phyloP scores from a whole-genome alignment of 768 basidiomycete genomes.

The Panellus pusillus region DNA sequence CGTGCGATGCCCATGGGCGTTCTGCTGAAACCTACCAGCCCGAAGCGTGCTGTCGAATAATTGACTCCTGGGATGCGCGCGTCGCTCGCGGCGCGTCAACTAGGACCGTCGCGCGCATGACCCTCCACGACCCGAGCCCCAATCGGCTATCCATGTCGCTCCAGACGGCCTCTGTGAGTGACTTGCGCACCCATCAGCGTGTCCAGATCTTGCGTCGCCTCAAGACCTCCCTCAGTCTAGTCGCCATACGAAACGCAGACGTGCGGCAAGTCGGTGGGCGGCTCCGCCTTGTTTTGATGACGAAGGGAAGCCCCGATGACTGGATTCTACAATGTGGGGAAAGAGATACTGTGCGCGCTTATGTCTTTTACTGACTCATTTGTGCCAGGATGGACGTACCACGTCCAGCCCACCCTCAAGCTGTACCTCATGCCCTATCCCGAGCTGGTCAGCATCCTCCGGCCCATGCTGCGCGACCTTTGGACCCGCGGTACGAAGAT shows the following conservation, averaged over 20 bases:
- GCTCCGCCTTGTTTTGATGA: conserved; percentile 26
- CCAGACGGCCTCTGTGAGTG: conserved; percentile 34
- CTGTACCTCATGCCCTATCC: conserved; percentile 47
- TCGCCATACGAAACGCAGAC: conserved; percentile 42
- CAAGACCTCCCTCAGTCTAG: conserved; percentile 39
- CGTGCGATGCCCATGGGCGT: conserved; percentile 4
- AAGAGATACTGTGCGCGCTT: neutral
- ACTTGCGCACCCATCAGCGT: conserved; percentile 29
- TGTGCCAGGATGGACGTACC: conserved; percentile 49
- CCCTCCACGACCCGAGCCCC: conserved; percentile 21
- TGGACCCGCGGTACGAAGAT: conserved; percentile 21
- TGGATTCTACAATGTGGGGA: conserved; percentile 37
- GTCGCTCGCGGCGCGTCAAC: neutral
- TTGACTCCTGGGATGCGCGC: conserved; percentile 4
- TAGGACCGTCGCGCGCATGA: conserved; percentile 17
- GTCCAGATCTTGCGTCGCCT: conserved; percentile 32
- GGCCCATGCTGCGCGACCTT: conserved; percentile 27
- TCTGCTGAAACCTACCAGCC: neutral
- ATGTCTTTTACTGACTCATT: neutral
- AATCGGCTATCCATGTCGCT: conserved; percentile 39
- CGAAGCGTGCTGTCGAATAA: neutral
- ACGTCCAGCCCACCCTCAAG: conserved; percentile 37
- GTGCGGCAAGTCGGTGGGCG: conserved; percentile 16
- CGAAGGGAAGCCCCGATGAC: conserved; percentile 17
- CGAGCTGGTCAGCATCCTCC: conserved; percentile 38